phyloP scores from a whole-genome alignment of 2,329 filamentous ascomycete species.

The Chrysosporium keratinophilum region DNA sequence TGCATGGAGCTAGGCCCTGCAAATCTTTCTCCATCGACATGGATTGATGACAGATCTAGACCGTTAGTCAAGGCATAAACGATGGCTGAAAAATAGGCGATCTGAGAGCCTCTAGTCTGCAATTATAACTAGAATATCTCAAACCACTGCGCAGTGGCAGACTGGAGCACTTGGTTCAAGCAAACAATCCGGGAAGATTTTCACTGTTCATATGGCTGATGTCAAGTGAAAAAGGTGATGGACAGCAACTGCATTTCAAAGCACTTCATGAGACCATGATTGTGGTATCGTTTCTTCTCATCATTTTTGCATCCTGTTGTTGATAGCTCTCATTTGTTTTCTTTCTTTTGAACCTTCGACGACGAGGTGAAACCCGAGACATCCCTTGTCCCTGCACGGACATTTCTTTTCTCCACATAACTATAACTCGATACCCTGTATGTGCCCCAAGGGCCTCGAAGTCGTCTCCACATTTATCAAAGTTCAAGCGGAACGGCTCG shows the following conservation, averaged over 20 bases:
- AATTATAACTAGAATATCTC: no score
- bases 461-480: neutral
- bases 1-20: slow-evolving; percentile 2
- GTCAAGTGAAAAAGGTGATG: no score
- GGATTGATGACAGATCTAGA: slow-evolving; percentile 2
- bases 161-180: no score
- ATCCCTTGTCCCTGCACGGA: neutral
- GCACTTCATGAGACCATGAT: no score
- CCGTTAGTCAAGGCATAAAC: neutral
- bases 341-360: neutral
- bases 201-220: no score
- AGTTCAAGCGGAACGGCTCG: slow-evolving; percentile 2
- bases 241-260: no score
- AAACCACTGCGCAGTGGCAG: no score
- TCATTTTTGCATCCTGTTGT: no score
- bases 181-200: no score
- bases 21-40: neutral
- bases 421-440: neutral
- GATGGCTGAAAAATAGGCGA: neutral
- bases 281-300: no score
- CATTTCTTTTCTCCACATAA: slow-evolving; percentile 1
- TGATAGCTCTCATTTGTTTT: neutral
- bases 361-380: neutral
- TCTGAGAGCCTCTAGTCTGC: neutral
- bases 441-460: neutral